Base-by-base conservation (phyloP, 2,329 filamentous ascomycete genomes). In the Metarhizium humberi region DNA sequence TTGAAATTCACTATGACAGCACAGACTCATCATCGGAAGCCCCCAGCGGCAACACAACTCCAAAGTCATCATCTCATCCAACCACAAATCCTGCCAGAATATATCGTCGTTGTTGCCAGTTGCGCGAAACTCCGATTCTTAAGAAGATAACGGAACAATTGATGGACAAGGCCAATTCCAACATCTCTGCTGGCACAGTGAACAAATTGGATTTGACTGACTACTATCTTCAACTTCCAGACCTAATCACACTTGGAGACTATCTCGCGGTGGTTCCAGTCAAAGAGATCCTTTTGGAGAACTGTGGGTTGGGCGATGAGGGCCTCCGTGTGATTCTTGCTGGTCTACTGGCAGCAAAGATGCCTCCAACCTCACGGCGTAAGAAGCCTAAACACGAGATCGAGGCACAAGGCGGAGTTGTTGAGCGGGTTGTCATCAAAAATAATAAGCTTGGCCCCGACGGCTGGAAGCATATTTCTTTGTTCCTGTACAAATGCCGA, bases 241-340 rank as follows among this genome's bases (percentile, higher is more conserved):
- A 99, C 67, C 78, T 96, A 30, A 72, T 92, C 52, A 96, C 94
- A 0, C 78, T 99, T 2, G 90, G 92, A 51, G 94, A 99, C 67
- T 99, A 92, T 77, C 78, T 99, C 45, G 92, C 94, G 5, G 85
- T 99, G 6, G 92, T 97, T 0, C 92, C 94, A 0, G 86, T 97
- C 3, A 87, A 88, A 61, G 90, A 95, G 64, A 73, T 99, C 0
- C 78, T 95, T 6, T 73, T 97, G 54, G 92, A 96, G 64, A 90
- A 95, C 66, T 92, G 90, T 57, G 88, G 90, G 6, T 73, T 99
- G 42, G 89, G 81, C 1, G 92, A 97, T 63, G 91, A 95, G 67
- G 90, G 90, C 3, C 76, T 96, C 6, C 82, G 94, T 18, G 87
- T 95, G 18, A 84, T 97, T 46, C 79, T 99, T 10, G 90, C 92